These are phyloP conservation scores for Hypoxylon rubiginosum DNA, from an alignment of 2,329 filamentous ascomycete genomes.

Conservation along the genomic window DNA sequence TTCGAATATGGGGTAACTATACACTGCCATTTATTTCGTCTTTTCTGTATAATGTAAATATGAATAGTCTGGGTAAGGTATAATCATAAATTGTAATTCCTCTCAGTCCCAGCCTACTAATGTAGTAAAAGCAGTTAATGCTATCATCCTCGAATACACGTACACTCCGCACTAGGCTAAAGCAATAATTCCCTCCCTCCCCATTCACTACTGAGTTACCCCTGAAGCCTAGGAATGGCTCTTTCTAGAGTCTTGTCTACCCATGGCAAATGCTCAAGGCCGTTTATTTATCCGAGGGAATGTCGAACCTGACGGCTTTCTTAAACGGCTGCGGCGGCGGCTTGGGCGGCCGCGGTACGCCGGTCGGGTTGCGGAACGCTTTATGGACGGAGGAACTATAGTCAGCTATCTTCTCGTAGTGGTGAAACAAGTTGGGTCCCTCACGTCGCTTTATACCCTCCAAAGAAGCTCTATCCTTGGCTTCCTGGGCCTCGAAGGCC, in stretches of 20 bases:
- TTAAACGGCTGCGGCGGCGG: not conserved
- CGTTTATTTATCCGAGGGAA: not conserved
- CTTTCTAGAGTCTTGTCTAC: too few relatives aligned
- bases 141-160: not conserved
- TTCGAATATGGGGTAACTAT: not conserved
- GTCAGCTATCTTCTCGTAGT: conserved; percentile 2
- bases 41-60: not conserved
- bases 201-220: not conserved
- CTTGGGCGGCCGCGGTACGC: too few relatives aligned
- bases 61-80: too few relatives aligned
- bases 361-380: not conserved
- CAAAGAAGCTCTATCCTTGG: too few relatives aligned
- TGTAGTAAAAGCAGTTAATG: not conserved
- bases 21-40: too few relatives aligned
- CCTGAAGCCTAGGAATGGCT: too few relatives aligned
- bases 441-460: too few relatives aligned
- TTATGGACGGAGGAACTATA: not conserved
- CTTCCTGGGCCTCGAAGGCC: too few relatives aligned
- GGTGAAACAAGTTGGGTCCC: not conserved
- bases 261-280: too few relatives aligned
- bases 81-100: not conserved
- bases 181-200: not conserved
- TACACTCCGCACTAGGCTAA: not conserved
- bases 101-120: not conserved
- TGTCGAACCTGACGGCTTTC: conserved; percentile 3